These are phyloP conservation scores for Ophiostoma angusticollis DNA, from an alignment of 2,329 filamentous ascomycete species.

Conservation along the genomic window DNA sequence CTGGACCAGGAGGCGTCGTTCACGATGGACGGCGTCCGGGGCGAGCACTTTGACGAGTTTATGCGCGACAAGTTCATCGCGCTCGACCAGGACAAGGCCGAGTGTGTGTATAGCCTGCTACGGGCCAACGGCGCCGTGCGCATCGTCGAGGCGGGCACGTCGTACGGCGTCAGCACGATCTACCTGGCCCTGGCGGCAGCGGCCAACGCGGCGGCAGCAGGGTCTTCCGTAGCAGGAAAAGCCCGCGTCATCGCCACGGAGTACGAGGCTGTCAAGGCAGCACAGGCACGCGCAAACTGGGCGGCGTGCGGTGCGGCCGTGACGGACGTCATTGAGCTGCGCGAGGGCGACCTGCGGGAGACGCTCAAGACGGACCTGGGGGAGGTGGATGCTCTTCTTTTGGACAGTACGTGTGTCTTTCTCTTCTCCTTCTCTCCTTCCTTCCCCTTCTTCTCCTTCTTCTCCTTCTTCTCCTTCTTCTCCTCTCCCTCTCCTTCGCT, in stretches of 20 bases:
- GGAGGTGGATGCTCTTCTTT: conserved; percentile 41
- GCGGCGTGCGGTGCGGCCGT: conserved; percentile 34
- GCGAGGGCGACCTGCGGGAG: conserved; percentile 44
- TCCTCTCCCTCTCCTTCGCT: too few species aligned
- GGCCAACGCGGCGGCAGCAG: conserved; percentile 25
- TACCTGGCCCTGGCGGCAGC: conserved; percentile 46
- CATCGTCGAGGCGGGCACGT: conserved; percentile 48
- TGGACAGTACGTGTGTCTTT: conserved; percentile 41
- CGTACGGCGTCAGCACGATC: conserved; percentile 49
- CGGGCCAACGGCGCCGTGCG: conserved; percentile 34
- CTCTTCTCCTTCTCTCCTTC: not conserved
- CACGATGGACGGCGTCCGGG: conserved; percentile 10
- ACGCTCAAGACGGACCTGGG: conserved; percentile 36
- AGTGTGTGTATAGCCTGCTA: conserved; percentile 41
- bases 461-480: not conserved
- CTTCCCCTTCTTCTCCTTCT: not conserved
- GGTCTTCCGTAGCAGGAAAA: conserved; percentile 6
- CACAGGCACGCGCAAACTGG: conserved; percentile 40
- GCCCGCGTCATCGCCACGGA: conserved; percentile 44
- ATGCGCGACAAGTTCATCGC: conserved; percentile 47
- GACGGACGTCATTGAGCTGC: conserved; percentile 37
- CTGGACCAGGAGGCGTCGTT: conserved; percentile 8
- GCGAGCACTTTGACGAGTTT: too few species aligned
- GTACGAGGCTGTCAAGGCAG: conserved; percentile 42
- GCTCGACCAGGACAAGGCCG: conserved; percentile 44